Percentiles rank a stretch among this genome's conserved stretches.
Evolutionary conservation across 768 basidiomycete genomes (phyloP).

Genomic region (Mycena venus): DNA sequence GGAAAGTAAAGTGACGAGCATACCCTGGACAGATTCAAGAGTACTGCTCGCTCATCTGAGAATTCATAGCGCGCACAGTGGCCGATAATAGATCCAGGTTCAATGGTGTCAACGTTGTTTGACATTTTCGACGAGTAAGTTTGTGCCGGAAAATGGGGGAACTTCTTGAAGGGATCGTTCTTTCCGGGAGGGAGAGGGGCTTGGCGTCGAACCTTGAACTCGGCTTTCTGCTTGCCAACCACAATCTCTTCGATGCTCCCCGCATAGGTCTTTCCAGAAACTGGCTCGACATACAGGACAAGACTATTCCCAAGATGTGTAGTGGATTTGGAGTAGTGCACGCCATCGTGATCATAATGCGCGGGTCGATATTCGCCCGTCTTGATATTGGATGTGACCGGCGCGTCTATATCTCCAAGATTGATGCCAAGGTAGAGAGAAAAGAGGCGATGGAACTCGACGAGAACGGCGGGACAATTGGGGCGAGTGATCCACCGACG

Average conservation of each 20-base stretch:
- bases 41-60: slow-evolving; percentile 1
- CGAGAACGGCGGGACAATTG: slow-evolving; percentile 26
- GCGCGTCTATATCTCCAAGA: background rate
- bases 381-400: background rate
- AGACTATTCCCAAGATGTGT: slow-evolving; percentile 25
- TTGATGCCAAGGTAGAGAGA: slow-evolving; percentile 18
- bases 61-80: slow-evolving; percentile 20
- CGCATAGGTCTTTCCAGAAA: background rate
- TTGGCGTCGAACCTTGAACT: background rate
- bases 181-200: background rate
- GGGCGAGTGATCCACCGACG: slow-evolving; percentile 32
- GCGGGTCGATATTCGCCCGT: background rate
- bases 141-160: slow-evolving; percentile 13
- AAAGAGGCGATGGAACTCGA: slow-evolving; percentile 17
- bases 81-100: background rate
- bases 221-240: background rate
- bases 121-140: slow-evolving; percentile 16
- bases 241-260: slow-evolving; percentile 7
- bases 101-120: background rate
- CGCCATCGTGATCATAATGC: background rate
- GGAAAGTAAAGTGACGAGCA: slow-evolving; percentile 35
- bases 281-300: background rate
- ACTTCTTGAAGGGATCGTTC: slow-evolving; percentile 16
- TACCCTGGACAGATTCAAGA: slow-evolving; percentile 7
- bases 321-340: slow-evolving; percentile 21